Evolutionary conservation across 805 yeast genomes (phyloP).

Genomic region (Pichia insulana): DNA sequence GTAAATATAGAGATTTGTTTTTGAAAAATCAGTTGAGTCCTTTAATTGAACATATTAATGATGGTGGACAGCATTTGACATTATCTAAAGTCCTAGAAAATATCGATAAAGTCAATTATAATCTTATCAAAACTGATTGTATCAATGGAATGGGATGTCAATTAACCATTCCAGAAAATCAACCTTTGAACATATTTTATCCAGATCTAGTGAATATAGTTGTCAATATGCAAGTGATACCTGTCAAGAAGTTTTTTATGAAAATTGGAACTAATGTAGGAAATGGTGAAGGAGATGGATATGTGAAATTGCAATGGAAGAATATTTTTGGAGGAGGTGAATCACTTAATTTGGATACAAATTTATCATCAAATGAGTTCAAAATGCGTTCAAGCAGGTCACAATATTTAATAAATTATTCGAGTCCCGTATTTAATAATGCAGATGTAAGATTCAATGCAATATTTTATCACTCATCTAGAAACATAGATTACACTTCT

Average conservation of each 20-base stretch:
- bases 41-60: conserved; percentile 21
- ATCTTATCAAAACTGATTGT: conserved; percentile 35
- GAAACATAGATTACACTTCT: conserved; percentile 40
- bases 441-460: conserved; percentile 34
- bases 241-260: conserved; percentile 66
- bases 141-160: conserved; percentile 34
- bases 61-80: conserved; percentile 27
- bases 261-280: conserved; percentile 95
- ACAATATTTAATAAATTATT: conserved; percentile 39
- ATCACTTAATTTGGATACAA: conserved; percentile 37
- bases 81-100: conserved; percentile 32
- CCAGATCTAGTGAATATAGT: conserved; percentile 21
- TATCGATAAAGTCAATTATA: conserved; percentile 36
- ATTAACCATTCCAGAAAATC: conserved; percentile 19
- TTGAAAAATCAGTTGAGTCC: conserved; percentile 40
- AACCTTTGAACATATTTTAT: conserved; percentile 15
- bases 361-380: conserved; percentile 33
- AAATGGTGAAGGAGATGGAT: conserved; percentile 95
- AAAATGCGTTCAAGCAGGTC: conserved; percentile 41
- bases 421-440: conserved; percentile 36
- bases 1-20: conserved; percentile 36
- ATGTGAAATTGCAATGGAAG: conserved; percentile 60
- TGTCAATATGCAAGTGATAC: conserved; percentile 30
- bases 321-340: conserved; percentile 55
- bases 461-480: conserved; percentile 33